phyloP scores from a whole-genome alignment of 805 yeast species.

The Kuraishia molischiana region DNA sequence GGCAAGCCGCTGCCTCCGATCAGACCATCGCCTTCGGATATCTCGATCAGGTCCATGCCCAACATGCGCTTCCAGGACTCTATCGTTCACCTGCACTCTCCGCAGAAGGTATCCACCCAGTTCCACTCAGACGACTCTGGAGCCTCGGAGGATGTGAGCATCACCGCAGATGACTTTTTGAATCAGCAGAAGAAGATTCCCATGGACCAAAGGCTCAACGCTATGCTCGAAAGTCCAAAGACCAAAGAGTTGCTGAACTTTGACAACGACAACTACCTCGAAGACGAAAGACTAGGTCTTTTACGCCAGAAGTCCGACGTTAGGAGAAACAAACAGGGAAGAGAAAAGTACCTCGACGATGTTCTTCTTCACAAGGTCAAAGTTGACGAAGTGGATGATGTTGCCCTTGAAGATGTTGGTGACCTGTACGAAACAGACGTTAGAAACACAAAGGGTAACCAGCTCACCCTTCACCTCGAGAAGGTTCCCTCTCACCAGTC shows the following conservation, averaged over 20 bases:
- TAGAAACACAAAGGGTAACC: slow-evolving; percentile 16
- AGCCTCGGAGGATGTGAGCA: slow-evolving; percentile 9
- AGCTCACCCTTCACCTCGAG: slow-evolving; percentile 16
- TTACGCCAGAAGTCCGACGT: slow-evolving; percentile 10
- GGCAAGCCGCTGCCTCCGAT: slow-evolving; percentile 26
- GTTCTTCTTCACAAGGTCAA: slow-evolving; percentile 2
- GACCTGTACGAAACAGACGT: slow-evolving; percentile 22
- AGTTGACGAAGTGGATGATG: slow-evolving; percentile 14
- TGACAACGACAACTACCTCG: slow-evolving; percentile 19
- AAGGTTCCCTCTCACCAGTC: slow-evolving; percentile 19
- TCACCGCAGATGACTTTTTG: slow-evolving; percentile 17
- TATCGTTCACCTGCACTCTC: slow-evolving; percentile 5
- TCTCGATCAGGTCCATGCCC: slow-evolving; percentile 21
- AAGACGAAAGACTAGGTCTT: slow-evolving; percentile 13
- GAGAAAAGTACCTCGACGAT: slow-evolving; percentile 11
- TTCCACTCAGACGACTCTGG: slow-evolving; percentile 19
- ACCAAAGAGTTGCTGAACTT: slow-evolving; percentile 6
- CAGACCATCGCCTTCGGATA: slow-evolving; percentile 21
- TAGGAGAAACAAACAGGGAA: slow-evolving; percentile 6
- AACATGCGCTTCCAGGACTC: slow-evolving; percentile 12
- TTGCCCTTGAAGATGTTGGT: slow-evolving; percentile 17
- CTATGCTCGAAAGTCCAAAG: slow-evolving; percentile 21
- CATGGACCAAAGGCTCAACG: slow-evolving; percentile 34
- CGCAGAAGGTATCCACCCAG: slow-evolving; percentile 11
- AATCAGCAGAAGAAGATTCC: slow-evolving; percentile 16